A percentile compares a stretch with the other conserved stretches of the same genome.
phyloP scores from a whole-genome alignment of 441 rosid genomes.

The Populus hybrid region DNA sequence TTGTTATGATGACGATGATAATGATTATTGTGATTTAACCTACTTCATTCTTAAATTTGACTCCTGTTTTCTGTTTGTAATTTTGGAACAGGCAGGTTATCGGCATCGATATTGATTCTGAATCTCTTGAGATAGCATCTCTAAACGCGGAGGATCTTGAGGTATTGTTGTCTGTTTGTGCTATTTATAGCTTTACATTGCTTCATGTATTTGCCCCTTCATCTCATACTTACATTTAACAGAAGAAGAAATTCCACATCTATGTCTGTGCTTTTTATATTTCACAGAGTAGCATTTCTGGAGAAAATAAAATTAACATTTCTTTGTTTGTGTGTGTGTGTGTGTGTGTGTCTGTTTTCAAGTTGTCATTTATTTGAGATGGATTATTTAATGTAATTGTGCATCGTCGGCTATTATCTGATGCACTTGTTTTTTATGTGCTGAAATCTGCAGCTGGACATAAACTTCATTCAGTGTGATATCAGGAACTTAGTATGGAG shows the following conservation, averaged over 20 bases:
- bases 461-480: constrained; percentile 74
- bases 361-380: background rate
- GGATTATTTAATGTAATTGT: background rate
- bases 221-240: background rate
- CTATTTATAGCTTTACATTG: background rate
- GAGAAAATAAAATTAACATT: background rate
- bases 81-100: constrained; percentile 56
- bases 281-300: background rate
- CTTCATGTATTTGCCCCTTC: background rate
- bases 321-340: background rate
- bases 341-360: background rate
- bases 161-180: constrained; percentile 32
- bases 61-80: constrained; percentile 10
- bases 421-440: constrained; percentile 13
- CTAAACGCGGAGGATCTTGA: constrained; percentile 80
- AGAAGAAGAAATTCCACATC: background rate
- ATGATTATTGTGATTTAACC: background rate
- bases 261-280: background rate
- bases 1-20: background rate
- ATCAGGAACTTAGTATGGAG: constrained; percentile 56
- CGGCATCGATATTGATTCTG: constrained; percentile 73
- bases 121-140: constrained; percentile 73
- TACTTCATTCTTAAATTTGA: background rate
- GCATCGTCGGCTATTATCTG: constrained; percentile 5
- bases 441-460: constrained; percentile 63